Conservation (phyloP, 352 stramenopile genomes). For the Pythium grandisporangium region DNA sequence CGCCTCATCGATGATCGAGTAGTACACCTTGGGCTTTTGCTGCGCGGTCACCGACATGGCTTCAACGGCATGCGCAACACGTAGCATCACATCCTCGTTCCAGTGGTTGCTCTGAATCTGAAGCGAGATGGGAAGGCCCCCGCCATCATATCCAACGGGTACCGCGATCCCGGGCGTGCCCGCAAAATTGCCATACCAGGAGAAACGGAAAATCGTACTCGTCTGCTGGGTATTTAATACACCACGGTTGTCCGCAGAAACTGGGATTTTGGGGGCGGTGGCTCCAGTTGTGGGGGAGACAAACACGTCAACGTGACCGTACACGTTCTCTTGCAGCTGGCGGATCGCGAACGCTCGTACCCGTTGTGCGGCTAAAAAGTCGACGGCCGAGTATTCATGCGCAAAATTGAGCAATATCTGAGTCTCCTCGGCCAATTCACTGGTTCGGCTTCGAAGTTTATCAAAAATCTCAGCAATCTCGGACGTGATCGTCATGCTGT, state of each 20-base stretch:
- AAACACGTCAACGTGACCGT: conserved; percentile 83
- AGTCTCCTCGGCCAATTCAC: conserved; percentile 56
- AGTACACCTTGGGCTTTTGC: conserved; percentile 39
- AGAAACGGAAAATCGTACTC: conserved; percentile 70
- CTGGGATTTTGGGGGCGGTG: conserved; percentile 56
- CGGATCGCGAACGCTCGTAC: conserved; percentile 74
- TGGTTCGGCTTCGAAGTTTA: conserved; percentile 44
- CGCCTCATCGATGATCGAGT: conserved; percentile 35
- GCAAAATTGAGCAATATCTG: conserved; percentile 66
- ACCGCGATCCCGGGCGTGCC: conserved; percentile 74
- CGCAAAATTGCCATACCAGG: conserved; percentile 83
- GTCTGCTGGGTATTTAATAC: conserved; percentile 50
- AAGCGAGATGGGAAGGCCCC: conserved; percentile 61
- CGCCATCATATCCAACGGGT: conserved; percentile 55
- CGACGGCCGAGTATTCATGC: conserved; percentile 50
- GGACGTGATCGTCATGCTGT: conserved; percentile 73
- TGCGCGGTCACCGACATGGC: conserved; percentile 25
- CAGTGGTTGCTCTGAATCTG: conserved; percentile 74
- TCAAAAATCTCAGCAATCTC: conserved; percentile 73
- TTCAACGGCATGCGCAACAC: conserved; percentile 50
- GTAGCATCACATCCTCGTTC: conserved; percentile 65
- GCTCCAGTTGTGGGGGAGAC: conserved; percentile 77
- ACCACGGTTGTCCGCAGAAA: conserved; percentile 26
- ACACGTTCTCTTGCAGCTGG: conserved; percentile 61
- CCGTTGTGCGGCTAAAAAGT: conserved; percentile 81